Evolutionary conservation across 768 basidiomycete genomes (phyloP).

Genomic region (Rhodotorula diobovata): DNA sequence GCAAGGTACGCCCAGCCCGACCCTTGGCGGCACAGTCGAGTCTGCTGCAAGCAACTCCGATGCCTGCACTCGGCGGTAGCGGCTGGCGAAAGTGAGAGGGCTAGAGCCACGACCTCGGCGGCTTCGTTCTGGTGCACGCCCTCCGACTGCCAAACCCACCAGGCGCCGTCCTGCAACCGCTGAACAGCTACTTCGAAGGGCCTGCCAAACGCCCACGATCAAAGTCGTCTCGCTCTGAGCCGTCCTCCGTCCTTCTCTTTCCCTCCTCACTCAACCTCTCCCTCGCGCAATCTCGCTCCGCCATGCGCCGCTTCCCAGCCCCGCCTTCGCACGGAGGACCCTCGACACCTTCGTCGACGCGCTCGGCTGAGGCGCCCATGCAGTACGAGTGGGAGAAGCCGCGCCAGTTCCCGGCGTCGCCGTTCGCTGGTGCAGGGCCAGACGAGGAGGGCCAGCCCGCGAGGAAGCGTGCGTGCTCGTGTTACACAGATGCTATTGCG

Average conservation of each 20-base stretch:
- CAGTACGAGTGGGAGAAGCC: slow-evolving; percentile 62
- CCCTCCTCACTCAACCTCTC: slow-evolving; percentile 7
- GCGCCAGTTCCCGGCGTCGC: slow-evolving; percentile 22
- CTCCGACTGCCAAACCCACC: too few species aligned
- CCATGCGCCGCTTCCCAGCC: slow-evolving; percentile 27
- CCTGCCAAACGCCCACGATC: too few species aligned
- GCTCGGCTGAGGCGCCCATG: slow-evolving; percentile 79
- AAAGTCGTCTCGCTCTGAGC: too few species aligned
- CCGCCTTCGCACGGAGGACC: slow-evolving; percentile 3
- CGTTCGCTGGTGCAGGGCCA: not conserved
- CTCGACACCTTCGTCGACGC: slow-evolving; percentile 28
- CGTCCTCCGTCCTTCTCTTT: not conserved
- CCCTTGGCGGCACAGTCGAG: too few species aligned
- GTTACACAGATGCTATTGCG: accelerated
- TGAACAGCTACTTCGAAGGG: too few species aligned
- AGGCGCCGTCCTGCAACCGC: too few species aligned
- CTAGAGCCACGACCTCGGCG: too few species aligned
- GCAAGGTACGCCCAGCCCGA: too few species aligned
- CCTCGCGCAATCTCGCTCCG: not conserved
- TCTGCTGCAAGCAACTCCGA: too few species aligned
- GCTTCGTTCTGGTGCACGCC: too few species aligned
- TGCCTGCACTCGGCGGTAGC: too few species aligned
- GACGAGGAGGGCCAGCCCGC: slow-evolving; percentile 21
- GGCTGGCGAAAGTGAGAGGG: too few species aligned
- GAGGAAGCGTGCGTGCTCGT: slow-evolving; percentile 17